Evolutionary conservation across 225 moss, liverwort and hornwort genomes (phyloP).

Genomic region (Bryoerythrophyllum caledonicum): DNA sequence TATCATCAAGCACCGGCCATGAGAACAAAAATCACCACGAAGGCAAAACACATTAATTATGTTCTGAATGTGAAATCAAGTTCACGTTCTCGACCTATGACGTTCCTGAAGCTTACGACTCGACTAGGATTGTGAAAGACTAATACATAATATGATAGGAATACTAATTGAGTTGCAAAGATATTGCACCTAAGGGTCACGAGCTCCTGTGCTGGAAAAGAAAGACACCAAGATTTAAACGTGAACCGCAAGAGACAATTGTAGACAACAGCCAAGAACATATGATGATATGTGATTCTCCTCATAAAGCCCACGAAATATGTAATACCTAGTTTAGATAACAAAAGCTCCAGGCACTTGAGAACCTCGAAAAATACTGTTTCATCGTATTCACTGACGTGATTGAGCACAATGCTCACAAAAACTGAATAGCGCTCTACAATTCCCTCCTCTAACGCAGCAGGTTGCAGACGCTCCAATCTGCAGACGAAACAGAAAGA

Average conservation of each 20-base stretch:
- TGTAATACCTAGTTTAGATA: constrained; percentile 66
- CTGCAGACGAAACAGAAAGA: constrained; percentile 39
- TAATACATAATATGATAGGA: neutral
- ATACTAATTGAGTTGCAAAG: neutral
- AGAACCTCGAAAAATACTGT: constrained; percentile 81
- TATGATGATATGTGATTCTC: neutral
- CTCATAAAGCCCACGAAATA: neutral
- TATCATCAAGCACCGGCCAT: constrained; percentile 8
- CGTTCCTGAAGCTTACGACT: neutral
- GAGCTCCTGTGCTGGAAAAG: neutral
- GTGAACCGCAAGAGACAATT: neutral
- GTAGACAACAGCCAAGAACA: neutral
- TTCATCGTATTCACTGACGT: constrained; percentile 55
- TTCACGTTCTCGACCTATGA: neutral
- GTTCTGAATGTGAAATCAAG: constrained; percentile 1
- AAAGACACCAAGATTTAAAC: neutral
- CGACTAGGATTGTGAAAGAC: neutral
- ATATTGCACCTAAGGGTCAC: neutral
- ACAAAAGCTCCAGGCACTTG: constrained; percentile 75
- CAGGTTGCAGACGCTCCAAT: constrained; percentile 74
- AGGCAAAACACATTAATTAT: neutral
- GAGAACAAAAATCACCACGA: constrained; percentile 4
- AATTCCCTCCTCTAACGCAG: constrained; percentile 79
- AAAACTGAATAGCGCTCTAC: constrained; percentile 88
- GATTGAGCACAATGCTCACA: constrained; percentile 91